Evolutionary conservation across 139 green algal genomes (phyloP).

Genomic region (Trebouxia sp.): DNA sequence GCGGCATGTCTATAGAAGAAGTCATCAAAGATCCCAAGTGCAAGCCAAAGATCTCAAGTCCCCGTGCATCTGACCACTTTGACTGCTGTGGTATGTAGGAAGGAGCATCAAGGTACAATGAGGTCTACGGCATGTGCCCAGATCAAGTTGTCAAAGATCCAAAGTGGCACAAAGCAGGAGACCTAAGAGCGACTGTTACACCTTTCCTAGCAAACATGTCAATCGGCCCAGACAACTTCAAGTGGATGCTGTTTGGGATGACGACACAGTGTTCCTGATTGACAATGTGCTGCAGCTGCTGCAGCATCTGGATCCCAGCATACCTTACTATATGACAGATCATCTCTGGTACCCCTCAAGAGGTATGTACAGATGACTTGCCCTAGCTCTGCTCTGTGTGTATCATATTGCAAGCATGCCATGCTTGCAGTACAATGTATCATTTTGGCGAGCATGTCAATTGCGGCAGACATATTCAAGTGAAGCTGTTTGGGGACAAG

Average conservation of each 20-base stretch:
- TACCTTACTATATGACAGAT: constrained; percentile 28
- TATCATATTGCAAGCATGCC: background rate
- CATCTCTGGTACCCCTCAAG: constrained; percentile 15
- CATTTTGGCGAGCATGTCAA: no score
- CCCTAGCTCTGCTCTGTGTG: background rate
- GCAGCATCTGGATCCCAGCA: background rate
- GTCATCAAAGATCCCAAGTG: no score
- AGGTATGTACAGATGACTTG: background rate
- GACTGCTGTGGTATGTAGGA: background rate
- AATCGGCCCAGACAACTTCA: constrained; percentile 37
- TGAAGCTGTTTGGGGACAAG: constrained; percentile 47
- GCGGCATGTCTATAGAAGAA: no score
- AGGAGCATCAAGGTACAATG: background rate
- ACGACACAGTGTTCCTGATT: constrained; percentile 43
- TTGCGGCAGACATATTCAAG: constrained; percentile 47
- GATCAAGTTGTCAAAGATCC: constrained; percentile 5
- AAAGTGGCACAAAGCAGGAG: constrained; percentile 28
- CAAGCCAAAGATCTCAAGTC: no score
- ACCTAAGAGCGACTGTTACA: constrained; percentile 10
- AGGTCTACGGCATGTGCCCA: constrained; percentile 19
- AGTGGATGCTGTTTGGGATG: constrained; percentile 49
- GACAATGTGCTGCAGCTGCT: constrained; percentile 28
- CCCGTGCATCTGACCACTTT: no score
- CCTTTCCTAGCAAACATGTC: constrained; percentile 32
- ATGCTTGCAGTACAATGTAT: background rate